Base-by-base conservation (phyloP, 2,329 filamentous ascomycete genomes). In the Sporothrix globosa region DNA sequence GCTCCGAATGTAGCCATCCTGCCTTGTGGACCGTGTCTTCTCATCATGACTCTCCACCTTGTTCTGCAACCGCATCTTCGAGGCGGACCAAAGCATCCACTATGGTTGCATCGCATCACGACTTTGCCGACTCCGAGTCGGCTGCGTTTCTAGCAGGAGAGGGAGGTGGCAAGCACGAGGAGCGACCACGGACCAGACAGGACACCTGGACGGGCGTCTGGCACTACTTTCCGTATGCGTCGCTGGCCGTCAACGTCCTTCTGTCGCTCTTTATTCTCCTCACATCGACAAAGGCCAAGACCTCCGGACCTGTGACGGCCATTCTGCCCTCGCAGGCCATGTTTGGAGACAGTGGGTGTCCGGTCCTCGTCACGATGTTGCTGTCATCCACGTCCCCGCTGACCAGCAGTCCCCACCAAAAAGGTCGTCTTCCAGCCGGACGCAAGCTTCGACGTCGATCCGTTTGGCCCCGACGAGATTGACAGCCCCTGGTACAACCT, bases 401-500 rank as follows among this genome's bases (percentile, higher is more conserved):
- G 19, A 68, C 17, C 4, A 13, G 17, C 19, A 74, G 73, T 74
- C n/a, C 67, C 71, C 0, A 70, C 53, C 19, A 71, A 67, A n/a
- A 39, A 56, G 11, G 61, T 71, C 61, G 34, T 71, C 50, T 74
- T 74, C 39, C 48, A 72, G 14, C 71, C 71, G 17, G 71, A 73
- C 44, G 11, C 67, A 6, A 67, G 44, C 44, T 74, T 70, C 71
- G 56, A 74, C 39, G 70, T 69, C 53, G 73, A 74, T 24, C 73
- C 73, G 6, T 72, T 74, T 56, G 73, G 73, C 6, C 72, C 73
- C 14, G 72, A 72, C 30, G 53, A 44, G 34, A 58, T 73, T 21
- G 41, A 70, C 19, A 73, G 67, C 21, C 50, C 69, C 34, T 74
- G 73, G 73, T 63, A 41, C 27, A 69, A 69, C 14, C 63, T 74